phyloP scores from a whole-genome alignment of 139 green algal genomes.

The Haematococcus sp. region DNA sequence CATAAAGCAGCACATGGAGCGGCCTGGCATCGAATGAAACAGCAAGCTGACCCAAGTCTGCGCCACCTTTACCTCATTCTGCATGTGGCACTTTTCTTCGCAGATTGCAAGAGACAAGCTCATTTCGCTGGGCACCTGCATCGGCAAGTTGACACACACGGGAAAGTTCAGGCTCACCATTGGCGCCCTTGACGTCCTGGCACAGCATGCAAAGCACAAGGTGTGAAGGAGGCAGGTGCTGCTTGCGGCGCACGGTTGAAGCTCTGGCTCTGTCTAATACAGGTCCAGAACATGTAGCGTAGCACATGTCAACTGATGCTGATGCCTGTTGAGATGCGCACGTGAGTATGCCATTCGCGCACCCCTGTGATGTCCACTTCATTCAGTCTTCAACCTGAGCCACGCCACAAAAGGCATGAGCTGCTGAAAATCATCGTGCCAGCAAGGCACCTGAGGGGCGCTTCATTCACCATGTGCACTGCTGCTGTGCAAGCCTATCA shows the following conservation, averaged over 20 bases:
- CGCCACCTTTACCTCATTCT: no score
- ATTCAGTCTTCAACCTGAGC: slow-evolving; percentile 39
- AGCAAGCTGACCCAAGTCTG: no score
- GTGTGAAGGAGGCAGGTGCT: slow-evolving; percentile 38
- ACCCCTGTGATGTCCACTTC: background rate
- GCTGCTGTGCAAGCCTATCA: no score
- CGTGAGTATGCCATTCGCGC: background rate
- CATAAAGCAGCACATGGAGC: slow-evolving; percentile 6
- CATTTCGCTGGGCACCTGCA: slow-evolving; percentile 81
- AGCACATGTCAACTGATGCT: background rate
- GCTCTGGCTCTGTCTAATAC: slow-evolving; percentile 11
- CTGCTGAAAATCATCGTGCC: slow-evolving; percentile 17
- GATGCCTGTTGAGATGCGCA: background rate
- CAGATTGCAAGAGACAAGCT: slow-evolving; percentile 91
- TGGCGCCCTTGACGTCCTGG: slow-evolving; percentile 86
- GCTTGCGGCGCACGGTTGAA: background rate
- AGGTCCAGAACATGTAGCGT: no score
- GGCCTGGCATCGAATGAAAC: no score
- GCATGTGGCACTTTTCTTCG: background rate
- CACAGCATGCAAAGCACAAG: slow-evolving; percentile 95
- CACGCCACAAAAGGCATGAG: background rate
- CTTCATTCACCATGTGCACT: no score
- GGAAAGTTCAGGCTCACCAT: slow-evolving; percentile 95
- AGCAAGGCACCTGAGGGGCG: no score
- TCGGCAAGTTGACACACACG: slow-evolving; percentile 96